Evolutionary conservation across 495 filamentous ascomycete genomes (phyloP).

Genomic region (Penicillium flavigenum): DNA sequence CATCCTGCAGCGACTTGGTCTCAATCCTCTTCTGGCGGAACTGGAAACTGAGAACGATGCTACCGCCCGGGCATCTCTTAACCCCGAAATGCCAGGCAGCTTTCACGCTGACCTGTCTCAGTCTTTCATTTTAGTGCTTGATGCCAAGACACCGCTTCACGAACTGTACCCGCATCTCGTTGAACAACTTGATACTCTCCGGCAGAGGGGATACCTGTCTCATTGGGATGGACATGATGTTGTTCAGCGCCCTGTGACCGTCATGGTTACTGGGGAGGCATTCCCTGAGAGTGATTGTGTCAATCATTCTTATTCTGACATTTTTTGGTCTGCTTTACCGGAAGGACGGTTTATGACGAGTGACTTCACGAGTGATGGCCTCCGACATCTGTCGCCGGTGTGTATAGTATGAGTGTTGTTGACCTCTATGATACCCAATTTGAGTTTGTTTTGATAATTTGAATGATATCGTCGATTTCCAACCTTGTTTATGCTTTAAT

Average conservation of each 20-base stretch:
- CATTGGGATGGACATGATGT: constrained; percentile 50
- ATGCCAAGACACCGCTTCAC: constrained; percentile 15
- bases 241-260: constrained; percentile 58
- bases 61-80: neutral
- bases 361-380: constrained; percentile 7
- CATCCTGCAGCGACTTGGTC: constrained; percentile 16
- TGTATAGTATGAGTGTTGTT: constrained; percentile 17
- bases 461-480: neutral
- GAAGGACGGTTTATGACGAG: constrained; percentile 17
- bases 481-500: neutral
- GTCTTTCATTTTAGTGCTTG: constrained; percentile 20
- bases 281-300: constrained; percentile 49
- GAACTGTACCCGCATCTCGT: constrained; percentile 22
- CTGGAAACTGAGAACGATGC: constrained; percentile 3
- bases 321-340: constrained; percentile 67
- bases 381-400: constrained; percentile 16
- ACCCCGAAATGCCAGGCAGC: neutral
- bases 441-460: neutral
- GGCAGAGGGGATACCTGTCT: constrained; percentile 57
- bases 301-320: constrained; percentile 48
- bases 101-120: neutral
- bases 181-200: constrained; percentile 55
- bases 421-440: constrained; percentile 17
- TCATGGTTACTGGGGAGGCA: constrained; percentile 67
- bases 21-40: constrained; percentile 16